phyloP scores from a whole-genome alignment of 1,139 yeast genomes.

The Suhomyces panamericanus region DNA sequence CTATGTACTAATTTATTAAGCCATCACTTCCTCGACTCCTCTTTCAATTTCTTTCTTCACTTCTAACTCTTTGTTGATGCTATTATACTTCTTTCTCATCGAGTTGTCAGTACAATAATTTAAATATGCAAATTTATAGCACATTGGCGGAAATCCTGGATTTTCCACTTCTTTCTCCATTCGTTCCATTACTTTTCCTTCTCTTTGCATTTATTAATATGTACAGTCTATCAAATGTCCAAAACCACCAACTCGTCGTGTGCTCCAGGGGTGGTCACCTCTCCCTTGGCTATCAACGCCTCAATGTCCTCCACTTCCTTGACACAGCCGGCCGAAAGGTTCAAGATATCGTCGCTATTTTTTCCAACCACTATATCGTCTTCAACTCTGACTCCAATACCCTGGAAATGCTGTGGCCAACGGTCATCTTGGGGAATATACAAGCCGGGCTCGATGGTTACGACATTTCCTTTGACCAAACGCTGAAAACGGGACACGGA shows the following conservation, averaged over 20 bases:
- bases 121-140: too few relatives aligned
- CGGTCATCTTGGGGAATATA: constrained; percentile 70
- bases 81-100: too few relatives aligned
- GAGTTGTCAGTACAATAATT: too few relatives aligned
- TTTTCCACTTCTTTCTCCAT: too few relatives aligned
- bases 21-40: too few relatives aligned
- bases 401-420: constrained; percentile 81
- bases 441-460: constrained; percentile 94
- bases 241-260: constrained; percentile 50
- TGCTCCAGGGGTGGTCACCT: constrained; percentile 47
- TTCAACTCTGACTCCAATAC: constrained; percentile 92
- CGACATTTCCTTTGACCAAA: constrained; percentile 64
- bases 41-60: too few relatives aligned
- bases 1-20: too few relatives aligned
- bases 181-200: too few relatives aligned
- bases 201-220: neutral
- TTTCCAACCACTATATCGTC: constrained; percentile 84
- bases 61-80: too few relatives aligned
- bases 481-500: constrained; percentile 52
- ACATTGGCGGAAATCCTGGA: too few relatives aligned
- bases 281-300: constrained; percentile 54
- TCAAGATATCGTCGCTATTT: constrained; percentile 48
- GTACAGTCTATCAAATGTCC: constrained; percentile 29
- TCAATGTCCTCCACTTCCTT: constrained; percentile 86
- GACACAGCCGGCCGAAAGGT: constrained; percentile 75